phyloP scores from a whole-genome alignment of 2,329 filamentous ascomycete genomes.

The Penicillium sp. region DNA sequence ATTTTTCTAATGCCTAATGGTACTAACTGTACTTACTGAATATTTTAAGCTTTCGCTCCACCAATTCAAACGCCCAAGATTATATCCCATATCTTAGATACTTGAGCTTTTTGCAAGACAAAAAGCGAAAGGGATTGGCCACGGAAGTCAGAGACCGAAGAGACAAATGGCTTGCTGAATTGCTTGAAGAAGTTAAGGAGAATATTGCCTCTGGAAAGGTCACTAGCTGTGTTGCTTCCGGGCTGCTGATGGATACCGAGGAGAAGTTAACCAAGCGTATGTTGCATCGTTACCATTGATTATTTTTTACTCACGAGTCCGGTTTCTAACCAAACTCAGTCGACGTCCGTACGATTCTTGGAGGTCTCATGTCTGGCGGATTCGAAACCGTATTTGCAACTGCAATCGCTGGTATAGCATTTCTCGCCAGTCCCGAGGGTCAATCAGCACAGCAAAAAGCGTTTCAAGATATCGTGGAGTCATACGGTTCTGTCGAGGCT shows the following conservation, averaged over 20 bases:
- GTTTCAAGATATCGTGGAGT: conserved; percentile 16
- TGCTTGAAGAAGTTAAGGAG: not conserved
- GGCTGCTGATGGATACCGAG: not conserved
- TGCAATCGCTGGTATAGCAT: conserved; percentile 19
- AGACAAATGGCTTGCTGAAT: conserved; percentile 1
- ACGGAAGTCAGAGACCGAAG: not conserved
- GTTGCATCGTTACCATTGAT: not conserved
- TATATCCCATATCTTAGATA: conserved; percentile 1
- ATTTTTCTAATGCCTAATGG: not conserved
- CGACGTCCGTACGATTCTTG: conserved; percentile 19
- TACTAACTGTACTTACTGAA: not conserved
- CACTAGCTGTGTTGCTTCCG: not conserved
- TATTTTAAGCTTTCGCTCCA: not conserved
- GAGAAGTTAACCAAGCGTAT: not conserved
- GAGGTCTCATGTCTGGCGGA: conserved; percentile 21
- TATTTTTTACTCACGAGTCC: not conserved
- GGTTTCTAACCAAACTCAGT: conserved; percentile 2
- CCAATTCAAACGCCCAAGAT: conserved; percentile 4
- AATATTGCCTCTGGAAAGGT: not conserved
- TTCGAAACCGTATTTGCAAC: conserved; percentile 21
- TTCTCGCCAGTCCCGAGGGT: conserved; percentile 16
- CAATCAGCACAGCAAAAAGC: conserved; percentile 16
- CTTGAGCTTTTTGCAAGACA: not conserved
- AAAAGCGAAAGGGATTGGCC: not conserved
- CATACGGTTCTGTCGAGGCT: conserved; percentile 13